These are phyloP conservation scores for Fusarium papillatum DNA, from an alignment of 2,329 filamentous ascomycete species.

Conservation along the genomic window DNA sequence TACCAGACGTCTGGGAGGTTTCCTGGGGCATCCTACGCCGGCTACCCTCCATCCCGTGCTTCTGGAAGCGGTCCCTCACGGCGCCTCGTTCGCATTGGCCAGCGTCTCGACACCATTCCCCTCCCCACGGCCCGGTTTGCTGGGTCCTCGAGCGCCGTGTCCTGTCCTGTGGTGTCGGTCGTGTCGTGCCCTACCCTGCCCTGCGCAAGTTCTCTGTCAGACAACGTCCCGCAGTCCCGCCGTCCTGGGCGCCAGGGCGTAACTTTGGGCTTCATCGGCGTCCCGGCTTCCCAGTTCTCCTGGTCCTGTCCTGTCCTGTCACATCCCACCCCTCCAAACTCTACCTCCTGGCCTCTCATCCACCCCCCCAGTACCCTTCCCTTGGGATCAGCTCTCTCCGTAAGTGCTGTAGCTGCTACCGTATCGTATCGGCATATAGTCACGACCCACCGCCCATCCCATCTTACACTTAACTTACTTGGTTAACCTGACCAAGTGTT, in stretches of 20 bases:
- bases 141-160: slow-evolving; percentile 13
- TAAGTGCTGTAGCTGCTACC: slow-evolving; percentile 12
- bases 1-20: slow-evolving; percentile 32
- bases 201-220: slow-evolving; percentile 10
- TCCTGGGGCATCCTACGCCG: slow-evolving; percentile 31
- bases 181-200: not conserved
- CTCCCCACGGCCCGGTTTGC: slow-evolving; percentile 40
- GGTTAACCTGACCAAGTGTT: slow-evolving; percentile 3
- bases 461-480: slow-evolving; percentile 3
- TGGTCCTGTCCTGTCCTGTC: slow-evolving; percentile 16
- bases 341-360: slow-evolving; percentile 20
- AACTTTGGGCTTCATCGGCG: slow-evolving; percentile 11
- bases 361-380: slow-evolving; percentile 29
- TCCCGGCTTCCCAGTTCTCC: slow-evolving; percentile 10
- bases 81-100: slow-evolving; percentile 30
- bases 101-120: slow-evolving; percentile 29
- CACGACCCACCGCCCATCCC: slow-evolving; percentile 30
- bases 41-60: slow-evolving; percentile 41
- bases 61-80: slow-evolving; percentile 41
- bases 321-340: slow-evolving; percentile 13
- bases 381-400: slow-evolving; percentile 31
- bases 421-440: slow-evolving; percentile 31
- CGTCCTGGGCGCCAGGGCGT: slow-evolving; percentile 15
- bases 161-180: not conserved
- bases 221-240: slow-evolving; percentile 26